phyloP scores from a whole-genome alignment of 805 yeast species.

The Candida tibetensis region DNA sequence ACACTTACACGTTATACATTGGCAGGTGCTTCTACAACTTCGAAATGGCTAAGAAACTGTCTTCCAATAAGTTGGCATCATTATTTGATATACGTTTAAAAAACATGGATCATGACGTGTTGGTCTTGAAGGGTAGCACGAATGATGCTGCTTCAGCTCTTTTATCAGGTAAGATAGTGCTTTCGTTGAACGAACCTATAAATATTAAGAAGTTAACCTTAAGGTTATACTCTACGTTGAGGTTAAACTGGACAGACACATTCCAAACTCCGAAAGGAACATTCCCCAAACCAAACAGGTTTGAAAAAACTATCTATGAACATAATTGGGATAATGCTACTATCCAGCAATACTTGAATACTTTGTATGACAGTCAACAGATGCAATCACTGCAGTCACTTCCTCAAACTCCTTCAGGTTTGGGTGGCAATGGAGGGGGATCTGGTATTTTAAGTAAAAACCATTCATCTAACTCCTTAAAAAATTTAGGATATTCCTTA shows the following conservation, averaged over 20 bases:
- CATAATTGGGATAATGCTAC: conserved; percentile 74
- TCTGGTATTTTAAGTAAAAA: conserved; percentile 17
- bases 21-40: too few relatives aligned
- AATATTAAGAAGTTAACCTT: conserved; percentile 62
- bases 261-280: conserved; percentile 46
- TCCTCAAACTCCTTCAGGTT: not conserved
- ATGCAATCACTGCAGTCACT: not conserved
- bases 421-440: not conserved
- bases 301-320: conserved; percentile 67
- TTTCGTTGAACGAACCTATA: conserved; percentile 74
- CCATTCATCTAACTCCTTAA: conserved; percentile 45
- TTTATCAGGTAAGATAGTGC: conserved; percentile 72
- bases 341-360: conserved; percentile 40
- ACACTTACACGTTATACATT: too few relatives aligned
- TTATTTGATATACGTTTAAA: conserved; percentile 54
- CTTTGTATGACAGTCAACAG: conserved; percentile 13
- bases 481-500: conserved; percentile 29
- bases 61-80: conserved; percentile 25
- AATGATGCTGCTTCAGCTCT: conserved; percentile 75
- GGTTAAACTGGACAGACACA: conserved; percentile 62
- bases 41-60: conserved; percentile 20
- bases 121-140: conserved; percentile 76
- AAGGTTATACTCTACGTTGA: conserved; percentile 63
- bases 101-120: conserved; percentile 71
- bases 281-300: conserved; percentile 45